Base-by-base conservation (phyloP, 768 basidiomycete genomes). In the Tephrocybe sp. region DNA sequence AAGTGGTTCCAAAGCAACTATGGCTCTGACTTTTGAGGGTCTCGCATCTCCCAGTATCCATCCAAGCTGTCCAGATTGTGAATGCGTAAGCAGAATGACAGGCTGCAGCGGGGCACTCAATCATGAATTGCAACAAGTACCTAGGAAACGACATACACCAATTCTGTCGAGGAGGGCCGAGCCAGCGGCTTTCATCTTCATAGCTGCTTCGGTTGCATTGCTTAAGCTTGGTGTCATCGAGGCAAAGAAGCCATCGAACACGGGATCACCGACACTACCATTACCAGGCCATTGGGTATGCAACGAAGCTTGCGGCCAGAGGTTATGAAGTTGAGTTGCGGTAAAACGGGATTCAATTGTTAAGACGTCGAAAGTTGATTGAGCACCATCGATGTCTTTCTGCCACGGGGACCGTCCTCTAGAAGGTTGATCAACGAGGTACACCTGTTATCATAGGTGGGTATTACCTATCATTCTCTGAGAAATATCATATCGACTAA, bases 231-330 rank as follows among this genome's bases (percentile, higher is more conserved):
- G 77, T 20, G 76, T 62, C 3, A 68, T 68, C 0, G 78, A 75
- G 4, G 68, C 66, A 48, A 72, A 80, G 55, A 80, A 77, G 18
- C 62, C 62, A 40, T 80, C 71, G 47, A 80, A 81, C 9, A 60
- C 58, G 0, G 69, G 56, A 45, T 81, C 79, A 3, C 77, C 77
- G 24, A 64, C 58, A 42, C 63, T 71, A n/a, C 79, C 79, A 45
- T 71, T 74, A 15, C 79, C 79, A 2, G 76, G 78, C 79, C 79
- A 80, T 51, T 79, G 77, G 0, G 75, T 79, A 41, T 78, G 77
- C 37, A 77, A 58, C 1, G 56, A 52, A 3, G 78, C 74, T 56
- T 76, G 69, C 0, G 77, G 73, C 79, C 79, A 80, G 28, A 77
- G 61, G 15, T 66, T 59, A 54, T 68, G 69, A 2, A 56, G 48